These are phyloP conservation scores for Ceriops tagal DNA, from an alignment of 345 rosid species.

Conservation along the genomic window DNA sequence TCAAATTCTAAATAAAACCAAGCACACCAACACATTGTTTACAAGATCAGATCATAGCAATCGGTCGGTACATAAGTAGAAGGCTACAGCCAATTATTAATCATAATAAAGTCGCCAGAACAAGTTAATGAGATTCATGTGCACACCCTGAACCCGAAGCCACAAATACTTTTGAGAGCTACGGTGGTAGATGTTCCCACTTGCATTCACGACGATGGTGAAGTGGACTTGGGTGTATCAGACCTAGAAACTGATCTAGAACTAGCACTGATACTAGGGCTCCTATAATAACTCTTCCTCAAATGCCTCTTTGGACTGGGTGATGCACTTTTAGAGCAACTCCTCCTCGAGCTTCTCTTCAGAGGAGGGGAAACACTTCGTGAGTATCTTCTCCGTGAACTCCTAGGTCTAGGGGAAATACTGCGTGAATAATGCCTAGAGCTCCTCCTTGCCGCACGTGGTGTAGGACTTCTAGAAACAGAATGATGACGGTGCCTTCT, in stretches of 20 bases:
- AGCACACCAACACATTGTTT: too few species aligned
- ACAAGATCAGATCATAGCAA: too few species aligned
- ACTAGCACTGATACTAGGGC: slow-evolving; percentile 33
- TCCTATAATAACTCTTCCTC: slow-evolving; percentile 24
- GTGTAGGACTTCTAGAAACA: slow-evolving; percentile 26
- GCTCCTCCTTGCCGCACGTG: slow-evolving; percentile 23
- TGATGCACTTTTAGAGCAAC: slow-evolving; percentile 16
- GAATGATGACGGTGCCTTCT: slow-evolving; percentile 18
- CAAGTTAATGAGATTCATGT: too few species aligned
- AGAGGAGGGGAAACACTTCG: background rate
- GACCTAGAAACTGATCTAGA: slow-evolving; percentile 68
- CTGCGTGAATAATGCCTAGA: slow-evolving; percentile 31
- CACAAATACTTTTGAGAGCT: background rate
- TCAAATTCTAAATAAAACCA: too few species aligned
- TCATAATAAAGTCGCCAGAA: too few species aligned
- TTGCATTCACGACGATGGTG: slow-evolving; percentile 24
- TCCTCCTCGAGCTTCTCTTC: slow-evolving; percentile 7
- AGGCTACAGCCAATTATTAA: too few species aligned
- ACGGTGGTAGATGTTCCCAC: background rate
- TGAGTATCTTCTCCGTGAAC: slow-evolving; percentile 17
- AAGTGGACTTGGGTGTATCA: slow-evolving; percentile 41
- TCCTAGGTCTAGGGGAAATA: slow-evolving; percentile 21
- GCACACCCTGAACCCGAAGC: background rate
- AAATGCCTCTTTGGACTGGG: background rate
- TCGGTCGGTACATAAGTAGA: too few species aligned